Percentiles rank a stretch among this genome's conserved stretches.
These are phyloP conservation scores for Phaeosphaeria sp. DNA, from an alignment of 2,329 filamentous ascomycete genomes.

Conservation along the genomic window DNA sequence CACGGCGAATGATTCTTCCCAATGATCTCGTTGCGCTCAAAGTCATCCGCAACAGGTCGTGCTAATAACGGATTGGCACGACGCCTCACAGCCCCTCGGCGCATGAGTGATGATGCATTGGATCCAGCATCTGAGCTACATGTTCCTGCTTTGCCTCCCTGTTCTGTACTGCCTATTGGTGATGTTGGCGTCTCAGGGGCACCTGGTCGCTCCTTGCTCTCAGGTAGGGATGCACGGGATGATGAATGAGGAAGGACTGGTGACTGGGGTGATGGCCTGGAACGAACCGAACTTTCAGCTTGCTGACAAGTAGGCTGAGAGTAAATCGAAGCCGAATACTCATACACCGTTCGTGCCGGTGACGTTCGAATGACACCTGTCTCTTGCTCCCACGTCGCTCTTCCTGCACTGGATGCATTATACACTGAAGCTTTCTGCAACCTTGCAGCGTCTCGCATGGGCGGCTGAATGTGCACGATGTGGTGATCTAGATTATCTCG, in stretches of 20 bases:
- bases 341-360: background rate
- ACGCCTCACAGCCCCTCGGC: background rate
- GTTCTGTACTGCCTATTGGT: too few relatives aligned
- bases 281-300: background rate
- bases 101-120: too few relatives aligned
- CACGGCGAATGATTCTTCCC: too few relatives aligned
- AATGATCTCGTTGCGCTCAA: too few relatives aligned
- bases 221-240: background rate
- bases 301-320: background rate
- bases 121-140: too few relatives aligned
- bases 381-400: background rate
- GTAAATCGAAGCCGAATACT: background rate
- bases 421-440: background rate
- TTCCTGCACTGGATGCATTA: background rate
- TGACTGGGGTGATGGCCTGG: background rate
- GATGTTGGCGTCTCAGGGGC: background rate
- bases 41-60: too few relatives aligned
- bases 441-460: background rate
- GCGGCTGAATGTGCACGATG: background rate
- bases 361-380: background rate
- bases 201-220: background rate
- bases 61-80: too few relatives aligned
- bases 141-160: too few relatives aligned
- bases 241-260: background rate
- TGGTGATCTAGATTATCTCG: background rate